Percentiles rank a stretch among this genome's conserved stretches.
These are phyloP conservation scores for Castanopsis chinensis DNA, from an alignment of 306 rosid genomes.

Conservation along the genomic window DNA sequence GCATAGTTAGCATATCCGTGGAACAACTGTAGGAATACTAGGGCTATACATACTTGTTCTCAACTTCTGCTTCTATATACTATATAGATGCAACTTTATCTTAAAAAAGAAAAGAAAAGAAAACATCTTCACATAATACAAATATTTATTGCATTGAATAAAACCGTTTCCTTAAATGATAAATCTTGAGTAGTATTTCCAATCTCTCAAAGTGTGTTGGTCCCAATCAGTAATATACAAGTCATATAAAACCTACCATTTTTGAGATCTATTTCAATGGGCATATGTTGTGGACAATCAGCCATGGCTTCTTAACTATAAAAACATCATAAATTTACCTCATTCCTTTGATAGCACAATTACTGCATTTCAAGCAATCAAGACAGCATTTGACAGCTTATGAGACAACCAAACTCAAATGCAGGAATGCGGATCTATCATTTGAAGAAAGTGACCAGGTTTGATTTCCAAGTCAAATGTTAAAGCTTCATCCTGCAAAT, in stretches of 20 bases:
- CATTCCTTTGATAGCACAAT: neutral
- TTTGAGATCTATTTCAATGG: neutral
- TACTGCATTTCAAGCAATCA: constrained; percentile 1
- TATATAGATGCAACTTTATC: too few relatives aligned
- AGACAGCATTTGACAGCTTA: neutral
- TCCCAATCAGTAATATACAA: neutral
- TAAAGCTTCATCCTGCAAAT: constrained; percentile 32
- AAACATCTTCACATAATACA: neutral
- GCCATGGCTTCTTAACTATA: neutral
- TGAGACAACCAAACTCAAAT: neutral
- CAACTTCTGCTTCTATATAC: too few relatives aligned
- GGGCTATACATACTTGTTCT: too few relatives aligned
- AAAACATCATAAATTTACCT: neutral
- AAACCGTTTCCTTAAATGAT: neutral
- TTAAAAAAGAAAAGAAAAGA: too few relatives aligned
- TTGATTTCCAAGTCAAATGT: constrained; percentile 17
- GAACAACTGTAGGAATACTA: too few relatives aligned
- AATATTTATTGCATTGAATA: neutral
- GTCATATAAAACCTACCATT: neutral
- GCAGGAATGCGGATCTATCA: neutral
- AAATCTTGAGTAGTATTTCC: neutral
- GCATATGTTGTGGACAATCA: neutral
- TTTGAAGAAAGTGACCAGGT: constrained; percentile 1
- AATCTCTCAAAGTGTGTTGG: neutral
- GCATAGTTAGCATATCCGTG: too few relatives aligned